Percentiles rank a stretch among this genome's conserved stretches.
phyloP scores from a whole-genome alignment of 345 rosid genomes.

The Melaleuca quinquenervia region DNA sequence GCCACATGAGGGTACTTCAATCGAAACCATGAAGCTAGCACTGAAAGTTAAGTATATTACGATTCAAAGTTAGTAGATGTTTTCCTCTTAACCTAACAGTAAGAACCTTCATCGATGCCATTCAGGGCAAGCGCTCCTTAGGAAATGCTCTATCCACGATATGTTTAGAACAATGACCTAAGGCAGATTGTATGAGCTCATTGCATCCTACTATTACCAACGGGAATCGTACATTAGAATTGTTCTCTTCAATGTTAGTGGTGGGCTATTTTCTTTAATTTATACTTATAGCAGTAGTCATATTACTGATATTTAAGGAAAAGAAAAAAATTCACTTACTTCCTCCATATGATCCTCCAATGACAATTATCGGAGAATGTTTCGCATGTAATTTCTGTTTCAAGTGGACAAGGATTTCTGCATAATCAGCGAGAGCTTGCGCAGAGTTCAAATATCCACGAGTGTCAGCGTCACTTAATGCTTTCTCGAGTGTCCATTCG shows the following conservation, averaged over 20 bases:
- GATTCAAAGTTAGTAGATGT: too few relatives aligned
- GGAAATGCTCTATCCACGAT: too few relatives aligned
- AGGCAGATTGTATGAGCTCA: neutral
- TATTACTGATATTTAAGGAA: neutral
- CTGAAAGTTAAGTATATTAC: neutral
- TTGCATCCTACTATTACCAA: neutral
- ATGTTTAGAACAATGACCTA: too few relatives aligned
- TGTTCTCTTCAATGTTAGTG: neutral
- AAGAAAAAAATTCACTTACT: neutral
- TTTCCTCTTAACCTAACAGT: too few relatives aligned
- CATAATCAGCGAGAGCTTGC: neutral
- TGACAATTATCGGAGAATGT: neutral
- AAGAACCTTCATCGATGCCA: too few relatives aligned
- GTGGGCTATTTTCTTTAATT: neutral
- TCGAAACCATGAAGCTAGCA: too few relatives aligned
- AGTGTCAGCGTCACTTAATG: neutral
- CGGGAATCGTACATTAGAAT: neutral
- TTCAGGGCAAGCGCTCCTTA: too few relatives aligned
- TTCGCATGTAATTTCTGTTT: neutral
- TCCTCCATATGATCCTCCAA: neutral
- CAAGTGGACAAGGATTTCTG: neutral
- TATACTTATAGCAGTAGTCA: neutral
- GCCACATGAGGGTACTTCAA: too few relatives aligned
- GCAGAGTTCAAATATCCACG: neutral
- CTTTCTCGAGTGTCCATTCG: neutral